phyloP scores from a whole-genome alignment of 345 rosid species.

The Aquilaria yunnanensis region DNA sequence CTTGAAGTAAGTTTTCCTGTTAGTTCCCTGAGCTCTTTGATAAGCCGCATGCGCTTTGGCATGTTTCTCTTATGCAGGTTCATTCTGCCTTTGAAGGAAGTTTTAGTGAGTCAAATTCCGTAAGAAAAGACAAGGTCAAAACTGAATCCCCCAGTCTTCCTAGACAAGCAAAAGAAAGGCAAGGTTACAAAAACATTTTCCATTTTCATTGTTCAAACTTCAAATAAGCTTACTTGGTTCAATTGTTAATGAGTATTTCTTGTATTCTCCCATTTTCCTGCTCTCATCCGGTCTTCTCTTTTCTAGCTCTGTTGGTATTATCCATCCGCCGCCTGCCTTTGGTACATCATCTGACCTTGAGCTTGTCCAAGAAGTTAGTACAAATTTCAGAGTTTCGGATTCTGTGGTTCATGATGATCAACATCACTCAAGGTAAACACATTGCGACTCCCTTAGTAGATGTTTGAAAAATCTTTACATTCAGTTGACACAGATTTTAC shows the following conservation, averaged over 20 bases:
- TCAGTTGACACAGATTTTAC: too few species aligned
- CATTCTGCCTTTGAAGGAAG: slow-evolving; percentile 23
- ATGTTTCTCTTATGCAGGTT: slow-evolving; percentile 32
- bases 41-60: slow-evolving; percentile 6
- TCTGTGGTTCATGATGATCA: slow-evolving; percentile 7
- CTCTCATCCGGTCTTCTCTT: slow-evolving; percentile 6
- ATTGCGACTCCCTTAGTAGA: not conserved
- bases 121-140: slow-evolving; percentile 15
- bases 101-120: slow-evolving; percentile 14
- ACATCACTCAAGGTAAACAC: slow-evolving; percentile 26
- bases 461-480: slow-evolving; percentile 6
- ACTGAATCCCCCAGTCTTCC: slow-evolving; percentile 16
- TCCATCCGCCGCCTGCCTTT: slow-evolving; percentile 48
- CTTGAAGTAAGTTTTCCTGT: too few species aligned
- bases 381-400: slow-evolving; percentile 20
- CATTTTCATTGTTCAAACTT: too few species aligned
- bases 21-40: not conserved
- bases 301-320: slow-evolving; percentile 17
- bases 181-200: slow-evolving; percentile 12
- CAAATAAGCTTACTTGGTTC: too few species aligned
- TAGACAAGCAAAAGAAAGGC: slow-evolving; percentile 35
- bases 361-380: slow-evolving; percentile 19
- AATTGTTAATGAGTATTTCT: not conserved
- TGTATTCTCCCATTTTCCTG: not conserved
- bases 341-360: slow-evolving; percentile 33